These are phyloP conservation scores for Metschnikowia colocasiae DNA, from an alignment of 805 yeast species.

Conservation along the genomic window DNA sequence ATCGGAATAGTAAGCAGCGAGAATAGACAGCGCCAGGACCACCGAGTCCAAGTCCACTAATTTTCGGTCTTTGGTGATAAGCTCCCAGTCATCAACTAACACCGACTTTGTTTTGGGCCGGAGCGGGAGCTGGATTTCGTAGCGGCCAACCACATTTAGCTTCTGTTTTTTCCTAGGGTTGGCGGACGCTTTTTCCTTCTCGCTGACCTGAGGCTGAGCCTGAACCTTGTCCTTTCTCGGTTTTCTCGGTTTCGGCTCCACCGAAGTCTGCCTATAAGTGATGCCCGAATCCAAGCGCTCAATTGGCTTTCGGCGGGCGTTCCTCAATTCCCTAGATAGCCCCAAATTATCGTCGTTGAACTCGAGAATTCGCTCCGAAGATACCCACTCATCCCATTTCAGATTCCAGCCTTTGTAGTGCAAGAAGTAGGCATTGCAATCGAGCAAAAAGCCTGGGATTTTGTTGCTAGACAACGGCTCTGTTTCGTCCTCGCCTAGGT, in stretches of 20 bases:
- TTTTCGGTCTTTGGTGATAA: conserved; percentile 74
- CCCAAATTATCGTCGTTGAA: conserved; percentile 64
- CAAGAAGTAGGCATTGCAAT: conserved; percentile 52
- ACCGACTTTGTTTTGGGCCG: conserved; percentile 65
- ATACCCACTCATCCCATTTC: conserved; percentile 97
- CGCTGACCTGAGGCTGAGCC: conserved; percentile 5
- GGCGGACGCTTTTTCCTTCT: conserved; percentile 1
- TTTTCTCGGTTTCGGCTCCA: conserved; percentile 4
- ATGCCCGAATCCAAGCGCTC: conserved; percentile 16
- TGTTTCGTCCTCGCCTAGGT: conserved; percentile 37
- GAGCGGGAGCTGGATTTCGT: conserved; percentile 53
- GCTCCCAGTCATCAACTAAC: conserved; percentile 92
- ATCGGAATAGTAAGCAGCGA: conserved; percentile 47
- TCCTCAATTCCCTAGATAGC: conserved; percentile 25
- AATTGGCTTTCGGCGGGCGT: conserved; percentile 19
- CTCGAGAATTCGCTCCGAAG: conserved; percentile 60
- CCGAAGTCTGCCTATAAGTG: conserved; percentile 5
- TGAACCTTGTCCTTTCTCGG: conserved; percentile 8
- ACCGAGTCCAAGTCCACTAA: conserved; percentile 62
- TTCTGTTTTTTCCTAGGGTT: conserved; percentile 11
- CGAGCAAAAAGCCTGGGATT: conserved; percentile 25
- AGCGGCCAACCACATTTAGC: conserved; percentile 24
- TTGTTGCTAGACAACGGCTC: conserved; percentile 31
- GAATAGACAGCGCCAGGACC: conserved; percentile 49
- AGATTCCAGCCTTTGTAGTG: conserved; percentile 96